These are phyloP conservation scores for Aspergillus aculeatus DNA, from an alignment of 2,329 filamentous ascomycete species.

Conservation along the genomic window DNA sequence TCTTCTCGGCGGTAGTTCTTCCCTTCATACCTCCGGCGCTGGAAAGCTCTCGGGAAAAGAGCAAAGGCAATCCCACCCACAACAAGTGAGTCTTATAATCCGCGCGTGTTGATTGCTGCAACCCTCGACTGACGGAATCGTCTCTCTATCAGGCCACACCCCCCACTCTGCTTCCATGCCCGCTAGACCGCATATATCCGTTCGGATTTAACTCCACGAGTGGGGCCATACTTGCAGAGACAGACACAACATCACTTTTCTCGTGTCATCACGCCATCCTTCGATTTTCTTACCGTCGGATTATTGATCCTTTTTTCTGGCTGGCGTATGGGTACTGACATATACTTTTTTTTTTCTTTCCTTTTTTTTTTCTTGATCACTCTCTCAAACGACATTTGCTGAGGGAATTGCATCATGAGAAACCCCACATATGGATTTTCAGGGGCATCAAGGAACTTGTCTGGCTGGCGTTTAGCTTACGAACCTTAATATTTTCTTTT, in stretches of 20 bases:
- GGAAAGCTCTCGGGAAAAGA: constrained; percentile 45
- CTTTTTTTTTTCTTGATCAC: background rate
- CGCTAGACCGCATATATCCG: constrained; percentile 26
- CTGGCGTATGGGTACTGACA: constrained; percentile 3
- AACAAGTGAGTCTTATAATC: constrained; percentile 34
- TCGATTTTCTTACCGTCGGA: background rate
- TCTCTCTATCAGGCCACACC: constrained; percentile 30
- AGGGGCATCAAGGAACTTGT: background rate
- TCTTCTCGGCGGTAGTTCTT: constrained; percentile 44
- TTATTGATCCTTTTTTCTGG: background rate
- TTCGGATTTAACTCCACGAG: constrained; percentile 5
- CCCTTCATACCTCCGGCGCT: constrained; percentile 49
- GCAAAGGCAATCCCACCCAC: constrained; percentile 36
- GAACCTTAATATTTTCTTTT: background rate
- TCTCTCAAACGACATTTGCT: background rate
- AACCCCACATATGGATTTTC: background rate
- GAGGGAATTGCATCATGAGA: background rate
- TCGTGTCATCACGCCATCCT: background rate
- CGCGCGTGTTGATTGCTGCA: background rate
- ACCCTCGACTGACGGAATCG: constrained; percentile 1
- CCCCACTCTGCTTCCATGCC: constrained; percentile 45
- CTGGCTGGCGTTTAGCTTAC: background rate
- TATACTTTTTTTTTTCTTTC: background rate
- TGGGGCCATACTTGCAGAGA: background rate
- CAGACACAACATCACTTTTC: background rate